Conservation (phyloP, 257 asterid genomes). For the Gentiana macrophylla region DNA sequence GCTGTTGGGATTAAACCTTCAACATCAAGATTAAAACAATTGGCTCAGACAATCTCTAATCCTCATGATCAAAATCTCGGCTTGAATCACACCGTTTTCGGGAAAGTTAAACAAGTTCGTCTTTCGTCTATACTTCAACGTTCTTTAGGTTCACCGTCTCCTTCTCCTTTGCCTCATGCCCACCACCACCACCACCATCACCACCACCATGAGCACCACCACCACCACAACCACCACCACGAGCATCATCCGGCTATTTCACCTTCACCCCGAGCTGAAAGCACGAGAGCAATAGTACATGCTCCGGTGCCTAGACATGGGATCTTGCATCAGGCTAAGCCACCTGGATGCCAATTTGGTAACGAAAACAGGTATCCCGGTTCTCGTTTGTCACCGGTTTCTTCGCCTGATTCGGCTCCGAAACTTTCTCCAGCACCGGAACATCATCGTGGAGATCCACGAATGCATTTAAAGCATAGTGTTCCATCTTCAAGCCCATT, state of each 20-base stretch:
- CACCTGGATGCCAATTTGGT: slow-evolving; percentile 56
- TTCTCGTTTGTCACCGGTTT: slow-evolving; percentile 34
- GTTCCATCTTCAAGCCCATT: slow-evolving; percentile 42
- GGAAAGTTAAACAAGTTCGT: slow-evolving; percentile 70
- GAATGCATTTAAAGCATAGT: slow-evolving; percentile 23
- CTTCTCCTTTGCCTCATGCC: slow-evolving; percentile 34
- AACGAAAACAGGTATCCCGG: slow-evolving; percentile 29
- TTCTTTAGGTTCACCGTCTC: slow-evolving; percentile 31
- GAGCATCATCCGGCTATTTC: slow-evolving; percentile 38
- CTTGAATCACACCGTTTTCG: slow-evolving; percentile 68
- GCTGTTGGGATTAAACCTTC: slow-evolving; percentile 60
- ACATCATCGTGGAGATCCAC: slow-evolving; percentile 19
- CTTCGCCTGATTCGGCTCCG: slow-evolving; percentile 42
- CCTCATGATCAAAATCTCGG: slow-evolving; percentile 64
- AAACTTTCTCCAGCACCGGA: slow-evolving; percentile 35
- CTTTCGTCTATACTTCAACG: slow-evolving; percentile 54
- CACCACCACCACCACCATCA: slow-evolving; percentile 21
- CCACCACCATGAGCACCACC: slow-evolving; percentile 31
- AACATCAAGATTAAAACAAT: slow-evolving; percentile 53
- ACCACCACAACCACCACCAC: slow-evolving; percentile 19
- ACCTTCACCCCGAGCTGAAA: slow-evolving; percentile 36
- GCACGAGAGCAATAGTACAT: slow-evolving; percentile 10
- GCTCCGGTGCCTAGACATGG: neutral
- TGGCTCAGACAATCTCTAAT: slow-evolving; percentile 59
- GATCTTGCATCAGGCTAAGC: slow-evolving; percentile 31